Evolutionary conservation across 2,329 filamentous ascomycete genomes (phyloP), one percentile per base, ranked within the genome.

Genomic region (Stylonectria norvegica): DNA sequence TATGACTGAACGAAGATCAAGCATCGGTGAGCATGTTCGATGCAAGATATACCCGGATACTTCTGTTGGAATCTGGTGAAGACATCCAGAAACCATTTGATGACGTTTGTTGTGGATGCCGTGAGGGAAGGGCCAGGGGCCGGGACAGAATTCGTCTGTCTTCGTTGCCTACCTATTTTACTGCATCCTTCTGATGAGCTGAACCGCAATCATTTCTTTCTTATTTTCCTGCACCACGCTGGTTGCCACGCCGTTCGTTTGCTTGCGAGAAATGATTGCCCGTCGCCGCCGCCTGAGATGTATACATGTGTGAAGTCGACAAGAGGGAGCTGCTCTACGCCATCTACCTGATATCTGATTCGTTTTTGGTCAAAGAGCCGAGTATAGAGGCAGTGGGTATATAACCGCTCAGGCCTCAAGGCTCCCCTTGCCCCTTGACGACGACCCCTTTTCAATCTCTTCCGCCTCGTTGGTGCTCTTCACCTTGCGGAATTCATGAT

Each of bases 31-130:
- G 44, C 50, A 53, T 53, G 54, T 53, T 52, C 48, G 50, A 55
- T 56, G 54, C 52, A 57, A 49, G 46, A 55, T 54, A 57, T 57
- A 57, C 55, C 55, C 54, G 45, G 55, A 44, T 49, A 49, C 43
- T 53, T 57, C 34, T 43, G 50, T 45, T 53, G 50, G 49, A 48
- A 45, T 46, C 47, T 57, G 48, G 52, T 43, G 30, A 41, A 52
- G 52, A 42, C 43, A 51, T 36, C 48, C 39, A 49, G 47, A n/a
- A n/a, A 50, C 53, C 50, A 47, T 57, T 49, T 7, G 52, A 55
- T 50, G 52, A 55, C 53, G 47, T 55, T 57, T 57, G 5, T n/a
- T 48, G 50, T 39, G 49, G 54, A 51, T 55, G 42, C 14, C 15
- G 19, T 35, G 33, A 25, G 20, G 33, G 16, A 32, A 15, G 11